Conservation (phyloP, 768 basidiomycete genomes). For the Clitopilus passeckerianus region DNA sequence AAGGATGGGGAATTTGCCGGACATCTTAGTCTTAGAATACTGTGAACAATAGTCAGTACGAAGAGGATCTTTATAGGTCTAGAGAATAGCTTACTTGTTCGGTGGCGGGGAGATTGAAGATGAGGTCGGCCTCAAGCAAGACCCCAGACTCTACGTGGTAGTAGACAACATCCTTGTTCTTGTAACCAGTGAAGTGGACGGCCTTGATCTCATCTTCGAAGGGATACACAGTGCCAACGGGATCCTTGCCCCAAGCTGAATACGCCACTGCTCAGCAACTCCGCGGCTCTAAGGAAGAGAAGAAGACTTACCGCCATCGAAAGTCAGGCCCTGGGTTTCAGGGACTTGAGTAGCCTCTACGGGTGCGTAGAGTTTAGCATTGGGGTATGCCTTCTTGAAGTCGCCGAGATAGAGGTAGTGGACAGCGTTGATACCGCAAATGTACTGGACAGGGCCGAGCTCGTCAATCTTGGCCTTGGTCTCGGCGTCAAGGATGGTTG, state of each 20-base stretch:
- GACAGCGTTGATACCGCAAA: constrained; percentile 48
- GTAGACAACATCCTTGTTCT: constrained; percentile 77
- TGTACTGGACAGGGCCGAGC: constrained; percentile 64
- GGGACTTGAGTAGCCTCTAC: constrained; percentile 44
- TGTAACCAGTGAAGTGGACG: constrained; percentile 52
- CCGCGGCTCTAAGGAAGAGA: not conserved
- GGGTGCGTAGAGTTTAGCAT: constrained; percentile 63
- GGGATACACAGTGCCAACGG: constrained; percentile 55
- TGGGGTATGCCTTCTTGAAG: constrained; percentile 57
- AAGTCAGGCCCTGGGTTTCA: constrained; percentile 39
- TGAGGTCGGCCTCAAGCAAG: constrained; percentile 69
- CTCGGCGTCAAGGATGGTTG: constrained; percentile 58
- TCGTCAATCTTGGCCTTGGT: constrained; percentile 57
- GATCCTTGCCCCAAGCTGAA: constrained; percentile 49
- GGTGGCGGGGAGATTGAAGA: constrained; percentile 74
- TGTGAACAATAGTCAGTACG: constrained; percentile 7
- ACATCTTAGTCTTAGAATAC: constrained; percentile 29
- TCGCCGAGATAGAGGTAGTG: constrained; percentile 51
- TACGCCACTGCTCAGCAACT: not conserved
- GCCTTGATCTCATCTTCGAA: constrained; percentile 53
- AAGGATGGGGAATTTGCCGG: constrained; percentile 20
- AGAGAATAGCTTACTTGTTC: constrained; percentile 48
- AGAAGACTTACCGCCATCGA: constrained; percentile 49
- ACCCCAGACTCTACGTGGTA: constrained; percentile 62
- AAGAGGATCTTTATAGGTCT: not conserved